Evolutionary conservation across 2,329 filamentous ascomycete species (phyloP).

Genomic region (Thermothelomyces thermophilus): DNA sequence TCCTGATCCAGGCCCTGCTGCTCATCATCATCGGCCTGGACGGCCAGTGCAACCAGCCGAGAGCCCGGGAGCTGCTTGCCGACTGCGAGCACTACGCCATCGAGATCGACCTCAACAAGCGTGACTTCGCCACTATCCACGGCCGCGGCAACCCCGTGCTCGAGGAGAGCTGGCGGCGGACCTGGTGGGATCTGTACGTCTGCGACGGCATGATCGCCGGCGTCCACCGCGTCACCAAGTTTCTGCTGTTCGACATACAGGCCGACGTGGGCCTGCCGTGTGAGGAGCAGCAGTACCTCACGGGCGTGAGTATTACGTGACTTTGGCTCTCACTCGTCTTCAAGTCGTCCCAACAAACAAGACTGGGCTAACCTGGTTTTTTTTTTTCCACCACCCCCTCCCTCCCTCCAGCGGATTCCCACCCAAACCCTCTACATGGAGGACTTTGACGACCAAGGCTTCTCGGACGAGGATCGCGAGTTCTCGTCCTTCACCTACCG

Average conservation of each 20-base stretch:
- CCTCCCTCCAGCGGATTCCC: constrained; percentile 53
- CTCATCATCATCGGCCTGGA: constrained; percentile 73
- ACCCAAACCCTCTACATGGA: constrained; percentile 55
- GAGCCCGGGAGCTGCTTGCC: constrained; percentile 59
- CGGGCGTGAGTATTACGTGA: constrained; percentile 49
- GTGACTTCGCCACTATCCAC: constrained; percentile 57
- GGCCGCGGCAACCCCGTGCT: constrained; percentile 59
- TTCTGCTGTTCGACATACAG: constrained; percentile 59
- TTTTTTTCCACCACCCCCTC: no score
- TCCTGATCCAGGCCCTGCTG: constrained; percentile 69
- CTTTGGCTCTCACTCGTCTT: no score
- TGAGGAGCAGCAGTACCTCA: constrained; percentile 67
- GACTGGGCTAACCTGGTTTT: no score
- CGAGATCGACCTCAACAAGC: constrained; percentile 67
- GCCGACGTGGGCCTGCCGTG: constrained; percentile 71
- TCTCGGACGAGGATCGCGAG: constrained; percentile 59
- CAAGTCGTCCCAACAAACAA: background rate
- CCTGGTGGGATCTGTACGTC: constrained; percentile 84
- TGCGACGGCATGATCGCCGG: constrained; percentile 79
- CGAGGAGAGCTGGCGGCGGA: constrained; percentile 79
- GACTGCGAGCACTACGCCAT: constrained; percentile 66
- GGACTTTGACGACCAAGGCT: constrained; percentile 71
- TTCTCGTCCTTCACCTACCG: constrained; percentile 85
- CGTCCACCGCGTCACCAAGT: constrained; percentile 65
- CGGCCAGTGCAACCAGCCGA: constrained; percentile 63